A percentile compares a stretch with the other conserved stretches of the same genome.
Evolutionary conservation across 2,329 filamentous ascomycete species (phyloP).

Genomic region (Hypoxylon sp.): DNA sequence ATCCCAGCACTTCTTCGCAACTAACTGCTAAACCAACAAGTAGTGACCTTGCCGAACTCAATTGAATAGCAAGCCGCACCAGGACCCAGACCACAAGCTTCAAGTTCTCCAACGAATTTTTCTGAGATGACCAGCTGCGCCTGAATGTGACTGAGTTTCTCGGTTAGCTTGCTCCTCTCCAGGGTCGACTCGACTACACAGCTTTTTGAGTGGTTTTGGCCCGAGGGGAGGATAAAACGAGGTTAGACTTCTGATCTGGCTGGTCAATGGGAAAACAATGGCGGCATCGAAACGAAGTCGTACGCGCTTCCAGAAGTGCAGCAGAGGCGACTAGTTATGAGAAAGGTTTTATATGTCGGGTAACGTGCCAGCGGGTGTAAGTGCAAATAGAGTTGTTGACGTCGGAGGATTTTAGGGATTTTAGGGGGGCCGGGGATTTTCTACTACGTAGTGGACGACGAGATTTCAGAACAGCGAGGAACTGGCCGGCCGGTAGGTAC

Average conservation of each 20-base stretch:
- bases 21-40: conserved; percentile 58
- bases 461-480: conserved; percentile 32
- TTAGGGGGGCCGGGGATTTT: conserved; percentile 43
- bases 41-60: conserved; percentile 59
- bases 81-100: conserved; percentile 51
- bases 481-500: conserved; percentile 38
- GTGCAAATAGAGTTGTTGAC: conserved; percentile 49
- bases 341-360: conserved; percentile 30
- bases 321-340: conserved; percentile 11
- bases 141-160: conserved; percentile 37
- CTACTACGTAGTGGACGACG: conserved; percentile 32
- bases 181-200: conserved; percentile 19
- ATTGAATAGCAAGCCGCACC: conserved; percentile 59
- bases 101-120: conserved; percentile 68
- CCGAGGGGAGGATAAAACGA: conserved; percentile 6
- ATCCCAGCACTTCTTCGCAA: conserved; percentile 59
- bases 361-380: conserved; percentile 42
- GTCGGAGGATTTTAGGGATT: conserved; percentile 48
- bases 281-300: conserved; percentile 23
- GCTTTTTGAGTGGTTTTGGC: conserved; percentile 8
- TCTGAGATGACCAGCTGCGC: conserved; percentile 37
- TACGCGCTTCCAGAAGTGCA: conserved; percentile 24
- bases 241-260: neutral
- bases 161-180: conserved; percentile 31
- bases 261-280: conserved; percentile 1